Evolutionary conservation across 352 stramenopile species (phyloP).

Genomic region (Pythium monospermum): DNA sequence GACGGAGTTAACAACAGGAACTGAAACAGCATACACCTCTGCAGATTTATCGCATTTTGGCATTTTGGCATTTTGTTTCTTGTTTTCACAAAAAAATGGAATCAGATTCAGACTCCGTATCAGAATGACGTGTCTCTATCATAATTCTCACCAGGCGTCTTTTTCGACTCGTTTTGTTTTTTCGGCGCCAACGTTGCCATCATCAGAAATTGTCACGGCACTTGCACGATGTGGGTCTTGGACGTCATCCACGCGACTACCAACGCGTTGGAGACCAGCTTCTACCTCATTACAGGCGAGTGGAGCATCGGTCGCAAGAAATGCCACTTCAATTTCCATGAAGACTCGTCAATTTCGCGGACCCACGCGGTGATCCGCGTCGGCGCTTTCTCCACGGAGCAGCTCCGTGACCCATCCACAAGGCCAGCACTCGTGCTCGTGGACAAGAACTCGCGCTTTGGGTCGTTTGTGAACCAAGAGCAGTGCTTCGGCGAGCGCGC

Average conservation of each 20-base stretch:
- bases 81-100: too few relatives aligned
- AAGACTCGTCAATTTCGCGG: conserved; percentile 79
- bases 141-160: not conserved
- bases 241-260: conserved; percentile 51
- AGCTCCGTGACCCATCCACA: conserved; percentile 51
- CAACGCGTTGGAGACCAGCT: conserved; percentile 42
- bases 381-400: conserved; percentile 45
- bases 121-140: too few relatives aligned
- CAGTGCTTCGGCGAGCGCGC: conserved; percentile 42
- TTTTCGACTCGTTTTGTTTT: not conserved
- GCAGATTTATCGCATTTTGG: too few relatives aligned
- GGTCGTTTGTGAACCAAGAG: conserved; percentile 82
- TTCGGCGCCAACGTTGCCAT: not conserved
- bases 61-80: too few relatives aligned
- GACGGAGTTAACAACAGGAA: too few relatives aligned
- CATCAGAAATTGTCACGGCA: not conserved
- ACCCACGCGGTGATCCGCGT: conserved; percentile 72
- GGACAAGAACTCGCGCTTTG: conserved; percentile 82
- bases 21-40: too few relatives aligned
- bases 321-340: conserved; percentile 82
- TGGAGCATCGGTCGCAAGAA: conserved; percentile 82
- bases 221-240: conserved; percentile 67
- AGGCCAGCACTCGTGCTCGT: conserved; percentile 65
- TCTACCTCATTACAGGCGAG: conserved; percentile 78
- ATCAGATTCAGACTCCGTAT: too few relatives aligned